phyloP scores from a whole-genome alignment of 2,329 filamentous ascomycete species.

The Aspergillus calidoustus region DNA sequence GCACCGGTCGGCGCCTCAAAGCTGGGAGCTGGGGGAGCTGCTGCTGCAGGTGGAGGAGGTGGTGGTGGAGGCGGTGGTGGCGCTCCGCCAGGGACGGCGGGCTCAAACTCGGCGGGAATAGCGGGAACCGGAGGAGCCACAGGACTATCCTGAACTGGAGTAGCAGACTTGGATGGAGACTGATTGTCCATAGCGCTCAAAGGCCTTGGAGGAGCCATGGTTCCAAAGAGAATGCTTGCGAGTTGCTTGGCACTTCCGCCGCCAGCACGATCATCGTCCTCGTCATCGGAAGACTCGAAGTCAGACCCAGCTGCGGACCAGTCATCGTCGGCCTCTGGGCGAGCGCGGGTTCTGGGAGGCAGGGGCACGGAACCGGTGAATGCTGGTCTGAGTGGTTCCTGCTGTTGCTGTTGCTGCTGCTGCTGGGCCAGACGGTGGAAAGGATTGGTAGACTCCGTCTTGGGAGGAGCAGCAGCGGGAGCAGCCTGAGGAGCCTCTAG shows the following conservation, averaged over 20 bases:
- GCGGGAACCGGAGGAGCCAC: constrained; percentile 40
- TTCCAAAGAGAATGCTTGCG: constrained; percentile 93
- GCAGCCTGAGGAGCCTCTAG: constrained; percentile 49
- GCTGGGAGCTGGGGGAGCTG: constrained; percentile 9
- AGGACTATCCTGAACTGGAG: constrained; percentile 49
- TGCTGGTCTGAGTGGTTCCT: constrained; percentile 55
- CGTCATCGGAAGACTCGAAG: constrained; percentile 71
- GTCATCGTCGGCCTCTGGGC: constrained; percentile 70
- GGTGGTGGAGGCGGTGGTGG: constrained; percentile 42
- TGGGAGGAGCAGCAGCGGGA: constrained; percentile 33
- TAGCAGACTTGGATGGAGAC: constrained; percentile 52
- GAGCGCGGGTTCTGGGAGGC: constrained; percentile 56
- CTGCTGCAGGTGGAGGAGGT: constrained; percentile 34
- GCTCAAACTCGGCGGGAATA: constrained; percentile 22
- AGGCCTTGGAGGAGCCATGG: constrained; percentile 91
- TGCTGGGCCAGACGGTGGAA: constrained; percentile 86
- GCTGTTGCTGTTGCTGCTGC: constrained; percentile 66
- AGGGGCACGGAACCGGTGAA: constrained; percentile 55
- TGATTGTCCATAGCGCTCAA: constrained; percentile 81
- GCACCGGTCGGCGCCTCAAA: constrained; percentile 36
- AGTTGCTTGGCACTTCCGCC: constrained; percentile 87
- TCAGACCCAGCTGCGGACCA: constrained; percentile 83
- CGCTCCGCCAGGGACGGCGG: constrained; percentile 32
- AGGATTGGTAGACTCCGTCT: constrained; percentile 78
- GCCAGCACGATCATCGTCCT: constrained; percentile 76